A percentile compares a stretch with the other conserved stretches of the same genome.
Evolutionary conservation across 1,139 yeast species (phyloP).

Genomic region (Taphrina pruni): DNA sequence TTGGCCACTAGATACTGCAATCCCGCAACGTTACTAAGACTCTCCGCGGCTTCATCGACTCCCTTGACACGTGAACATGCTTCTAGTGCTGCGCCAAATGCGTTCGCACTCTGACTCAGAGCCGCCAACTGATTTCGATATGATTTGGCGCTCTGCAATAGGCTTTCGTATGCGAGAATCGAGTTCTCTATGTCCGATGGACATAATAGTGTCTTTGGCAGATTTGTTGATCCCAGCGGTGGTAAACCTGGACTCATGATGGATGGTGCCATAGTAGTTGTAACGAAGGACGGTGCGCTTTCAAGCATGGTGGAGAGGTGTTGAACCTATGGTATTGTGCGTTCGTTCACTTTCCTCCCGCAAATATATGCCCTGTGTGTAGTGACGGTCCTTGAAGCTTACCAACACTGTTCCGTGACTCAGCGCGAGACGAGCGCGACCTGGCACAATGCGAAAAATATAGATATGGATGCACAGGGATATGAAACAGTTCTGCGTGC

Average conservation of each 20-base stretch:
- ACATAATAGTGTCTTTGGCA: constrained; percentile 28
- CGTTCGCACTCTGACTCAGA: constrained; percentile 69
- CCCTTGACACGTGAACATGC: constrained; percentile 73
- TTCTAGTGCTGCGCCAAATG: constrained; percentile 75
- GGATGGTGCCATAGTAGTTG: constrained; percentile 14
- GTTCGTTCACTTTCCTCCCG: too few species aligned
- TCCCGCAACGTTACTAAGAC: constrained; percentile 75
- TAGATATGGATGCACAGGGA: too few species aligned
- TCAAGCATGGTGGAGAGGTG: neutral
- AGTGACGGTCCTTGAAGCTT: too few species aligned
- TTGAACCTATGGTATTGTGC: neutral
- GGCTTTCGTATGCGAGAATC: constrained; percentile 54
- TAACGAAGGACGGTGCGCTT: neutral
- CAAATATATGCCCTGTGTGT: too few species aligned
- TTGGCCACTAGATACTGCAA: constrained; percentile 77
- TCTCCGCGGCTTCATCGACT: constrained; percentile 63
- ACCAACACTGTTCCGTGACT: too few species aligned
- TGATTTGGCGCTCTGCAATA: constrained; percentile 60
- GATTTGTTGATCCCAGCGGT: neutral
- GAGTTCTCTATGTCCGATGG: constrained; percentile 30
- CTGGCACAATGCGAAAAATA: too few species aligned
- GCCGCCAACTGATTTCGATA: constrained; percentile 60
- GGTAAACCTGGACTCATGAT: constrained; percentile 18
- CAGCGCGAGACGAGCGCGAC: too few species aligned
- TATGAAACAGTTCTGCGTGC: too few species aligned